Evolutionary conservation across 192 early-diverging fungal species (phyloP).

Genomic region (Linnemannia elongata): DNA sequence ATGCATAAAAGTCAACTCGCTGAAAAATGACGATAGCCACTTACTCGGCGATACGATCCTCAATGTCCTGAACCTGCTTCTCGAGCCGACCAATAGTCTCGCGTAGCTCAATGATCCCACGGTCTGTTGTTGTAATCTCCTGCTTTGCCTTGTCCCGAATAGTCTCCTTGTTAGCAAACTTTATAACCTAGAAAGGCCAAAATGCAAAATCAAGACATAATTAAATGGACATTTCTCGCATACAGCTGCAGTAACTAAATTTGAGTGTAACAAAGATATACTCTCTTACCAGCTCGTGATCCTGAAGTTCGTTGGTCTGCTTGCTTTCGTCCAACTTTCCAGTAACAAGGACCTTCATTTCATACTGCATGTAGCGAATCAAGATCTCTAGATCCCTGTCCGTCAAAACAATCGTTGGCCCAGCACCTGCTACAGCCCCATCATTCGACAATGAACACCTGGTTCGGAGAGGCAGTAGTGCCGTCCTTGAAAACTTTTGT

Average conservation of each 20-base stretch:
- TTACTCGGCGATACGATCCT: slow-evolving; percentile 67
- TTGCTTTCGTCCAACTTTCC: slow-evolving; percentile 28
- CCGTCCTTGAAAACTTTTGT: slow-evolving; percentile 49
- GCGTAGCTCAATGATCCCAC: slow-evolving; percentile 69
- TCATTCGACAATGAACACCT: slow-evolving; percentile 4
- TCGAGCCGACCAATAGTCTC: slow-evolving; percentile 64
- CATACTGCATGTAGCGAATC: slow-evolving; percentile 50
- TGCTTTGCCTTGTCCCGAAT: slow-evolving; percentile 34
- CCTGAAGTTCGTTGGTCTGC: slow-evolving; percentile 34
- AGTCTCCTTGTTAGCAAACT: slow-evolving; percentile 46
- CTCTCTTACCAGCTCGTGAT: slow-evolving; percentile 36
- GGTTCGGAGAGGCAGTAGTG: slow-evolving; percentile 32
- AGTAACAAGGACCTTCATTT: slow-evolving; percentile 36
- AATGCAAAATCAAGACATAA: not conserved
- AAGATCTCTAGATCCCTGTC: slow-evolving; percentile 51
- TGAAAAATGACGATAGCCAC: not conserved
- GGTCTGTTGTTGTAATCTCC: slow-evolving; percentile 68
- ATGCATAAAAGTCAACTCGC: too few relatives aligned
- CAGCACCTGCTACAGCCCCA: not conserved
- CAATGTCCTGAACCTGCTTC: slow-evolving; percentile 71
- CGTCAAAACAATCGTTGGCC: slow-evolving; percentile 29
- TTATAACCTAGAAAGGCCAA: slow-evolving; percentile 33
- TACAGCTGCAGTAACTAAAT: not conserved
- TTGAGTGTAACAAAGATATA: not conserved
- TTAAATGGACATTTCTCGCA: not conserved